Base-by-base conservation (phyloP, 345 rosid genomes). In the Lagerstroemia speciosa region DNA sequence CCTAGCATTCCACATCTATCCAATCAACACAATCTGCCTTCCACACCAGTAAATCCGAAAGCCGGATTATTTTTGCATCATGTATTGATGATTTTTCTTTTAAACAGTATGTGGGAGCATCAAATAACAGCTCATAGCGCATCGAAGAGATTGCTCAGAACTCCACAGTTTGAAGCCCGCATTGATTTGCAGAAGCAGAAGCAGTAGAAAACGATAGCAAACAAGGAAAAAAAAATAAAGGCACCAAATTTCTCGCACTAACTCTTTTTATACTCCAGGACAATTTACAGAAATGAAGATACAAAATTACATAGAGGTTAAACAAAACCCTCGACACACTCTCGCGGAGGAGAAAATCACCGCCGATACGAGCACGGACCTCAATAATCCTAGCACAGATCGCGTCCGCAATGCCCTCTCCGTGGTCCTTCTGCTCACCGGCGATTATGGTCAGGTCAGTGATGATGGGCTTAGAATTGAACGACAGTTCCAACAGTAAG, bases 401-500 rank as follows among this genome's bases (percentile, higher is more conserved):
- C 62, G 89, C 92, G 38, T 82, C 85, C 8, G 99, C 97, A 75
- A 95, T 88, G 69, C 98, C 98, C 74, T 81, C 85, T 4, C 82
- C 90, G 20, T 90, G 83, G 71, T 80, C 92, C 71, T 85, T 77
- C 72, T 83, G 96, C 66, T 95, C 99, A 27, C 96, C 99, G 7
- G 99, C 98, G 64, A 95, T 84, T 66, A 92, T 90, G 3, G 99
- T 95, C 77, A 95, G 92, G 84, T 95, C 98, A 57, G 96, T 95
- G 77, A 95, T 95, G 29, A 92, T 83, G 65, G 99, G 99, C 82
- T 95, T 95, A 46, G 97, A 95, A 85, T 92, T 95, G 81, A 95
- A 80, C 52, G 87, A 83, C 43, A 95, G 80, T 50, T 95, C 99
- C 5, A 87, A 81, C 66, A 95, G 78, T 14, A 90, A 64, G 52